These are phyloP conservation scores for Metschnikowia borealis DNA, from an alignment of 805 yeast species.

Conservation along the genomic window DNA sequence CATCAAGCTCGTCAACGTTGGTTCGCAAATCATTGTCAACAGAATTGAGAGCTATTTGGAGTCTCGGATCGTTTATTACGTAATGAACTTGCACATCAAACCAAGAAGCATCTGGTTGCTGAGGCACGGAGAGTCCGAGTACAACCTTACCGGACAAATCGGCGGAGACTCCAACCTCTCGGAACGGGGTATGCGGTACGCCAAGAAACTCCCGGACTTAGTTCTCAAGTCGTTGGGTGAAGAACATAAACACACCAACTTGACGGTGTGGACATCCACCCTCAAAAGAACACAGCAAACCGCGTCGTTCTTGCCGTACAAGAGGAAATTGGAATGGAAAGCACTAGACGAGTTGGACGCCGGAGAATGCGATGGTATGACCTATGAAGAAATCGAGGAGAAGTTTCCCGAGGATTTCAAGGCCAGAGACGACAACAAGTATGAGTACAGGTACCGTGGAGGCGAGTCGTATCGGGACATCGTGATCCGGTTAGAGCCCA, in stretches of 20 bases:
- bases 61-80: slow-evolving; percentile 88
- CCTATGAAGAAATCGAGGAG: slow-evolving; percentile 86
- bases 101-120: slow-evolving; percentile 92
- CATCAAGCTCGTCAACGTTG: slow-evolving; percentile 82
- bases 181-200: slow-evolving; percentile 80
- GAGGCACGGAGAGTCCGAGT: slow-evolving; percentile 93
- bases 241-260: slow-evolving; percentile 45
- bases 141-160: slow-evolving; percentile 87
- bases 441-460: slow-evolving; percentile 92
- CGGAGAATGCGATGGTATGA: slow-evolving; percentile 95
- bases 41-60: slow-evolving; percentile 84
- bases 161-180: slow-evolving; percentile 92
- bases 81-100: slow-evolving; percentile 91
- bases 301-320: slow-evolving; percentile 74
- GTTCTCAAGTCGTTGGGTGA: slow-evolving; percentile 63
- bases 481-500: slow-evolving; percentile 91
- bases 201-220: slow-evolving; percentile 72
- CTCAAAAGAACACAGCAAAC: slow-evolving; percentile 90
- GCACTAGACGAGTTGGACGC: slow-evolving; percentile 97
- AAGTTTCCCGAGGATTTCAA: slow-evolving; percentile 90
- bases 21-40: slow-evolving; percentile 84
- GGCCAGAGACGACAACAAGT: slow-evolving; percentile 93
- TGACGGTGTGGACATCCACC: slow-evolving; percentile 96
- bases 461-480: slow-evolving; percentile 97
- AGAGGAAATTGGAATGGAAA: slow-evolving; percentile 82